Percentiles rank a stretch among this genome's conserved stretches.
These are phyloP conservation scores for Misopates orontium DNA, from an alignment of 257 asterid species.

Conservation along the genomic window DNA sequence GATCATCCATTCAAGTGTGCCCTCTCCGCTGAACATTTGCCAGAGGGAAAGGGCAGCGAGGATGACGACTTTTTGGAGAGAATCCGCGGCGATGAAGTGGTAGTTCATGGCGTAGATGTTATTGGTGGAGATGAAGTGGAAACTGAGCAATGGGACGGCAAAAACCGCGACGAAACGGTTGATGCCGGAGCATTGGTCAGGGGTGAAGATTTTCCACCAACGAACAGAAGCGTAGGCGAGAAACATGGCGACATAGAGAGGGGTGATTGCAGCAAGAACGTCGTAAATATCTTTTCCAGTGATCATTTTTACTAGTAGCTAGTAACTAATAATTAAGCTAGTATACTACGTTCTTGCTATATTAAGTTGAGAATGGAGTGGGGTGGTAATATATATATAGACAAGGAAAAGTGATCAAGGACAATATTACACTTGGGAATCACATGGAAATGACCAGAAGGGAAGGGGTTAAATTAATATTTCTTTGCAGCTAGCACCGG, in stretches of 20 bases:
- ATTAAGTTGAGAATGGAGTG: neutral
- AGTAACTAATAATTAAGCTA: too few species aligned
- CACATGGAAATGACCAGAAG: slow-evolving; percentile 43
- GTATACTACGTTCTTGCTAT: too few species aligned
- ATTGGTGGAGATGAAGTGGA: slow-evolving; percentile 86
- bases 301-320: slow-evolving; percentile 55
- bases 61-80: slow-evolving; percentile 73
- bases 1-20: slow-evolving; percentile 78
- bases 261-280: slow-evolving; percentile 79
- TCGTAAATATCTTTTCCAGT: slow-evolving; percentile 79
- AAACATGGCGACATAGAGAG: slow-evolving; percentile 82
- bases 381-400: neutral
- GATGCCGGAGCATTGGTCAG: slow-evolving; percentile 88
- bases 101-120: slow-evolving; percentile 77
- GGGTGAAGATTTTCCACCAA: slow-evolving; percentile 98
- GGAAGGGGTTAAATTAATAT: slow-evolving; percentile 10
- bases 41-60: slow-evolving; percentile 62
- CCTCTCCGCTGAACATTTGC: slow-evolving; percentile 58
- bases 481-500: slow-evolving; percentile 6
- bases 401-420: slow-evolving; percentile 16
- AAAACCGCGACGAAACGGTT: slow-evolving; percentile 91
- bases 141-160: slow-evolving; percentile 78
- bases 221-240: slow-evolving; percentile 79
- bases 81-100: slow-evolving; percentile 87
- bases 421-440: slow-evolving; percentile 17